A percentile compares a stretch with the other conserved stretches of the same genome.
Evolutionary conservation across 2,329 filamentous ascomycete genomes (phyloP).

Genomic region (Trichoderma sp.): DNA sequence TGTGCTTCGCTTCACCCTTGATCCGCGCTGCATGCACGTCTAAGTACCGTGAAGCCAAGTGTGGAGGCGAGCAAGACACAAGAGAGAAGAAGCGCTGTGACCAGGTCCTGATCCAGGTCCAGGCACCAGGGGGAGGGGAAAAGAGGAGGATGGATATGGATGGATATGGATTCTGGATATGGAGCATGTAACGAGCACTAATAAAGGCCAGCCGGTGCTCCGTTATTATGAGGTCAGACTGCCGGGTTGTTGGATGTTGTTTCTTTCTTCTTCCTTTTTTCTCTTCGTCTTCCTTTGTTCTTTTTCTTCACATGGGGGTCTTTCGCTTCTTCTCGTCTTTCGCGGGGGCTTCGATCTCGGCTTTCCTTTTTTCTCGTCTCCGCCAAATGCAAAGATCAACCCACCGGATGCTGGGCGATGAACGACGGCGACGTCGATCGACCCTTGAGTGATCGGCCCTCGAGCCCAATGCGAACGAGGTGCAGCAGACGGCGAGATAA

Average conservation of each 20-base stretch:
- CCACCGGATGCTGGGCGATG: background rate
- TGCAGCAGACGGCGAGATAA: constrained; percentile 6
- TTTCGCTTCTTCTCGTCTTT: background rate
- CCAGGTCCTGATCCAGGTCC: constrained; percentile 8
- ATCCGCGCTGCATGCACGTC: constrained; percentile 48
- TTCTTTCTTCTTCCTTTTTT: background rate
- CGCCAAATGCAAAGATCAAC: background rate
- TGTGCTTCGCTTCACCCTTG: constrained; percentile 44
- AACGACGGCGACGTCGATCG: background rate
- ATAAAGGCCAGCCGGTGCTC: constrained; percentile 13
- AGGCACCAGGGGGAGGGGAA: constrained; percentile 10
- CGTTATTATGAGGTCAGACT: constrained; percentile 1
- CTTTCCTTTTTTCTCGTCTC: background rate
- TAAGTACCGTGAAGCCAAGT: constrained; percentile 16
- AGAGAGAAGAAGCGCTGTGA: background rate
- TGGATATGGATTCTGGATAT: background rate
- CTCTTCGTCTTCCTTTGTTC: background rate
- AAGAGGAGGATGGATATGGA: background rate
- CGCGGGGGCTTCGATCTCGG: background rate
- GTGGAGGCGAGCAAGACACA: constrained; percentile 9
- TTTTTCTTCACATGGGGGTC: background rate
- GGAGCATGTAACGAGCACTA: background rate
- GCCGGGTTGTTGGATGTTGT: background rate
- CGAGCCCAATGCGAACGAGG: constrained; percentile 4
- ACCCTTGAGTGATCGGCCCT: constrained; percentile 7